phyloP scores from a whole-genome alignment of 495 filamentous ascomycete genomes.

The Astrothelium subdiscretum region DNA sequence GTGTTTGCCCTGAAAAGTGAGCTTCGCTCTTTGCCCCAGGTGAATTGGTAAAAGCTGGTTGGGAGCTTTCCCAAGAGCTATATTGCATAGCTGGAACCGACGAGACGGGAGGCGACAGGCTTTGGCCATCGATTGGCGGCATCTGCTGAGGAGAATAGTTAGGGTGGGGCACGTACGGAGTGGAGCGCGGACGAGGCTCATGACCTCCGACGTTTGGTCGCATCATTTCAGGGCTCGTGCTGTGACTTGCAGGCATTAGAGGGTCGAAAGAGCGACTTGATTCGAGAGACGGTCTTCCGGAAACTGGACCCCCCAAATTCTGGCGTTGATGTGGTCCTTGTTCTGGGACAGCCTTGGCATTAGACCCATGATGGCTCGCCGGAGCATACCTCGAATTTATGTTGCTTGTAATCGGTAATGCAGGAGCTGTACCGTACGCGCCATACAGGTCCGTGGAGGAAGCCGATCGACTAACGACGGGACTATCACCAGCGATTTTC shows the following conservation, averaged over 20 bases:
- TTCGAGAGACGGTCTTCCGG: not conserved
- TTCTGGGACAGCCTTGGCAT: conserved; percentile 11
- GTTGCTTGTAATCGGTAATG: conserved; percentile 27
- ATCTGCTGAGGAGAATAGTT: not conserved
- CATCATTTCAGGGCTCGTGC: not conserved
- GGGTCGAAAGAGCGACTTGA: not conserved
- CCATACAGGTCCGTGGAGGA: conserved; percentile 70
- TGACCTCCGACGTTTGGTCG: not conserved
- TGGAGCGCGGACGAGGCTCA: not conserved
- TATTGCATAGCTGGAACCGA: not conserved
- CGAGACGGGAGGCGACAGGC: not conserved
- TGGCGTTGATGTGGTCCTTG: conserved; percentile 4
- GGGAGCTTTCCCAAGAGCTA: not conserved
- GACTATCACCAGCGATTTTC: conserved; percentile 63
- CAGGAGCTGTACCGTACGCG: conserved; percentile 34
- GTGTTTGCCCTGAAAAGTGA: not conserved
- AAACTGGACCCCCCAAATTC: not conserved
- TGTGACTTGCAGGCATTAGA: not conserved
- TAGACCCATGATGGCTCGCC: conserved; percentile 4
- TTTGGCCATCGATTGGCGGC: not conserved
- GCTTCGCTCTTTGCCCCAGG: not conserved
- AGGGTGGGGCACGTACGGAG: not conserved
- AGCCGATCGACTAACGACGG: conserved; percentile 68
- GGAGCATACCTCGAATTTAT: conserved; percentile 54
- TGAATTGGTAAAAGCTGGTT: not conserved